Percentiles rank a stretch among this genome's conserved stretches.
Conservation (phyloP, 2,329 filamentous ascomycete genomes). For the Fusarium decemcellulare region DNA sequence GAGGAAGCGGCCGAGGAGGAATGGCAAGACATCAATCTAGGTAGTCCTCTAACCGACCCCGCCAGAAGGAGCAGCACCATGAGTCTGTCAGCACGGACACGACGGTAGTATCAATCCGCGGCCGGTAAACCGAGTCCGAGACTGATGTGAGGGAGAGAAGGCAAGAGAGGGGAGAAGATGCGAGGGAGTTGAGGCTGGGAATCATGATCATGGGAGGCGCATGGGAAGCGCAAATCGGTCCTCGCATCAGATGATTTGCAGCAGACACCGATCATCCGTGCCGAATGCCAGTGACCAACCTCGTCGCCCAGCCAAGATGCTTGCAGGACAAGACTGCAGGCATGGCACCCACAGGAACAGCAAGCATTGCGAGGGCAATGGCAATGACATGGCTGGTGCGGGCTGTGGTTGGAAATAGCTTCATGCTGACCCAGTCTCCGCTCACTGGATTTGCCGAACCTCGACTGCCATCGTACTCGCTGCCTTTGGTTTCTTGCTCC, state of each 20-base stretch:
- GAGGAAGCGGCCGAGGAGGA: slow-evolving; percentile 6
- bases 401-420: slow-evolving; percentile 9
- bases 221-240: slow-evolving; percentile 19
- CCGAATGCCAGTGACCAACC: slow-evolving; percentile 3
- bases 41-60: neutral
- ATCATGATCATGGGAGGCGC: slow-evolving; percentile 12
- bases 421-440: slow-evolving; percentile 11
- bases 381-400: neutral
- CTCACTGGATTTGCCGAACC: neutral
- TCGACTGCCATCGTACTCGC: slow-evolving; percentile 4
- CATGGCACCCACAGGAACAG: slow-evolving; percentile 13
- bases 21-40: slow-evolving; percentile 1
- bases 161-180: slow-evolving; percentile 9
- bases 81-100: slow-evolving; percentile 8
- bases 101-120: slow-evolving; percentile 10
- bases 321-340: slow-evolving; percentile 5
- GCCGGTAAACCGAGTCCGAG: slow-evolving; percentile 7
- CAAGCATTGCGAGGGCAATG: neutral
- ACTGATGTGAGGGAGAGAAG: neutral
- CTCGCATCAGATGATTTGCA: slow-evolving; percentile 25
- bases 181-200: slow-evolving; percentile 8
- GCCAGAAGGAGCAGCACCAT: neutral
- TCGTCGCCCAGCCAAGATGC: slow-evolving; percentile 4
- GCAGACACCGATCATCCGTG: slow-evolving; percentile 5
- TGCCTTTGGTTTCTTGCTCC: slow-evolving; percentile 5